A percentile compares a stretch with the other conserved stretches of the same genome.
Evolutionary conservation across 345 rosid genomes (phyloP).

Genomic region (Eucalyptus shirleyi): DNA sequence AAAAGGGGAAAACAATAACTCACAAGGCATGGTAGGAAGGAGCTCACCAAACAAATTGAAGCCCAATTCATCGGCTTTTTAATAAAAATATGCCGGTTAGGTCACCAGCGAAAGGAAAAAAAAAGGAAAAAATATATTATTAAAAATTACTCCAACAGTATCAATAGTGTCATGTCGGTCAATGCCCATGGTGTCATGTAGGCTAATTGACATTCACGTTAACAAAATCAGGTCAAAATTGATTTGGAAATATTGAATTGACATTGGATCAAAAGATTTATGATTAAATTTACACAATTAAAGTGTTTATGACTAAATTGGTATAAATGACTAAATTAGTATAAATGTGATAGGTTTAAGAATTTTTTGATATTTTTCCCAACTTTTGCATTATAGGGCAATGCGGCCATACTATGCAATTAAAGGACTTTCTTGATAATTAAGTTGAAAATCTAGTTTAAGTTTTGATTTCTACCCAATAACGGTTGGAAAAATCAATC

Average conservation of each 20-base stretch:
- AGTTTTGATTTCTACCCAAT: background rate
- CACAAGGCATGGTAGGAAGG: background rate
- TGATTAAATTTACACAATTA: too few species aligned
- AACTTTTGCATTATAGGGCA: background rate
- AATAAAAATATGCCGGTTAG: too few species aligned
- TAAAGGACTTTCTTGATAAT: background rate
- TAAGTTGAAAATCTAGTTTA: background rate
- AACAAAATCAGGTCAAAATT: accelerated
- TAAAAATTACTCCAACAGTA: accelerated
- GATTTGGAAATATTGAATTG: too few species aligned
- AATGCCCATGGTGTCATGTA: accelerated
- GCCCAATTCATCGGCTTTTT: background rate
- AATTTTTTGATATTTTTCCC: too few species aligned
- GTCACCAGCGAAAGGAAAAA: too few species aligned
- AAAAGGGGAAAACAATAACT: background rate
- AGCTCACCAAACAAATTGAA: background rate
- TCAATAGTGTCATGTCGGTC: accelerated
- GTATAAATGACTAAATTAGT: too few species aligned
- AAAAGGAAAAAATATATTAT: too few species aligned
- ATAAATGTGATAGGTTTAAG: too few species aligned
- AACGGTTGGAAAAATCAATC: background rate
- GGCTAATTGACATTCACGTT: accelerated
- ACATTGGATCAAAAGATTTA: too few species aligned
- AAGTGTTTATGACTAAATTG: too few species aligned
- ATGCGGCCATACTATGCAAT: accelerated